These are phyloP conservation scores for Candida coleopterorum DNA, from an alignment of 805 yeast species.

Conservation along the genomic window DNA sequence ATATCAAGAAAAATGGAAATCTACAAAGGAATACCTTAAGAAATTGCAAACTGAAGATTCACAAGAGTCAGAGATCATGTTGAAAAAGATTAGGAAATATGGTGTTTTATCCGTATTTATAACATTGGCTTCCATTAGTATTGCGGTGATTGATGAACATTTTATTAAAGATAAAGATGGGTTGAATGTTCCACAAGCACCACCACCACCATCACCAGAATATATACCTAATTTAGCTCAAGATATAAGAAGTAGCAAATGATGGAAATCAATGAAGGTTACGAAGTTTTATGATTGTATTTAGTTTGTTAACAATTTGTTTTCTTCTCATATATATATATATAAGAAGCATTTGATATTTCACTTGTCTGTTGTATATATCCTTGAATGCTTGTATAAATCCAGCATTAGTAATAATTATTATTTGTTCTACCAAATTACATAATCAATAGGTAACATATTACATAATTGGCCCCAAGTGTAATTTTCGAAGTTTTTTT, in stretches of 20 bases:
- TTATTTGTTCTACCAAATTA: too few species aligned
- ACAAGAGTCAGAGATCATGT: conserved; percentile 22
- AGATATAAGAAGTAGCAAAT: conserved; percentile 17
- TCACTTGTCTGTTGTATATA: too few species aligned
- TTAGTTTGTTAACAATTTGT: too few species aligned
- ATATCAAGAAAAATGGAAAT: neutral
- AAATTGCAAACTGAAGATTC: conserved; percentile 32
- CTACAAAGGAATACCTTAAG: conserved; percentile 21
- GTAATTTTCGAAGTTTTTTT: too few species aligned
- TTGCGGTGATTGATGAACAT: conserved; percentile 13
- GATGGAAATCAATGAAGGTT: too few species aligned
- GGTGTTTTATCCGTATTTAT: conserved; percentile 25
- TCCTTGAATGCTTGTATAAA: too few species aligned
- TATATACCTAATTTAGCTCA: conserved; percentile 15
- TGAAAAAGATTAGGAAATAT: conserved; percentile 17
- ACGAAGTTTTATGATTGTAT: too few species aligned
- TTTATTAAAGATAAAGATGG: conserved; percentile 1
- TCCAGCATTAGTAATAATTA: too few species aligned
- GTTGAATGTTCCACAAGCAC: neutral
- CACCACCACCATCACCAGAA: neutral
- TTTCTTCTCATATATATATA: too few species aligned
- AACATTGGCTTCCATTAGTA: conserved; percentile 23
- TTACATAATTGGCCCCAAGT: too few species aligned
- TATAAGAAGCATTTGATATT: too few species aligned
- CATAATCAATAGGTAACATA: too few species aligned